A percentile compares a stretch with the other conserved stretches of the same genome.
phyloP scores from a whole-genome alignment of 2,329 filamentous ascomycete species.

The Apiospora rasikravindrae region DNA sequence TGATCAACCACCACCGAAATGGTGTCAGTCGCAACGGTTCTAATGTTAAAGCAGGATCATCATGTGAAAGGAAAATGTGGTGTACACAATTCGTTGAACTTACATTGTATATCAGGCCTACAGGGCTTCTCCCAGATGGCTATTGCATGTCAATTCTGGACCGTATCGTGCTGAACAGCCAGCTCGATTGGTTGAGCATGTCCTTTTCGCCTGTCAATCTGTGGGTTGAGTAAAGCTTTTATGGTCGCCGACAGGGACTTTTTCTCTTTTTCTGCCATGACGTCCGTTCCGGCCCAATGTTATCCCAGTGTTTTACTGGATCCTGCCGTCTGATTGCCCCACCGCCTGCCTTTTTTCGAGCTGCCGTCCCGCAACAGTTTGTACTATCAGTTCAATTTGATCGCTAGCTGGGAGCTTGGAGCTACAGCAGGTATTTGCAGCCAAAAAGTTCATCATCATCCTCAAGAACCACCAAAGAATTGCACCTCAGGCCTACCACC shows the following conservation, averaged over 20 bases:
- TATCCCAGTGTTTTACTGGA: slow-evolving; percentile 8
- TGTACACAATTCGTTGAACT: neutral
- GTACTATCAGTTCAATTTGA: slow-evolving; percentile 14
- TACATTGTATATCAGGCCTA: neutral
- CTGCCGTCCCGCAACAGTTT: neutral
- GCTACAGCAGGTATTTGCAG: slow-evolving; percentile 11
- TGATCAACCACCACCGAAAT: slow-evolving; percentile 55
- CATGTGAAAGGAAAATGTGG: slow-evolving; percentile 34
- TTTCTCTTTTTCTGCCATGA: slow-evolving; percentile 17
- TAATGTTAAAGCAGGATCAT: slow-evolving; percentile 58
- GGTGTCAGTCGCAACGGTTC: slow-evolving; percentile 66
- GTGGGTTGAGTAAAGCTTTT: neutral
- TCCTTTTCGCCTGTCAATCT: neutral
- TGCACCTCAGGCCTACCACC: neutral
- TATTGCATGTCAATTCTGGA: neutral
- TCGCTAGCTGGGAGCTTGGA: slow-evolving; percentile 1
- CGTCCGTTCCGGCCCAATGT: neutral
- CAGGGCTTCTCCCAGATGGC: neutral
- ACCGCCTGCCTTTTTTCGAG: slow-evolving; percentile 3
- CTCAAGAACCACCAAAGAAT: neutral
- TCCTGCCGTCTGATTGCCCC: neutral
- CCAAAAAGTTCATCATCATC: slow-evolving; percentile 18
- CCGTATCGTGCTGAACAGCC: neutral
- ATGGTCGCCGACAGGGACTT: neutral
- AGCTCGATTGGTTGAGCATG: neutral